Evolutionary conservation across 225 moss, liverwort and hornwort species (phyloP).

Genomic region (Pleurozium schreberi): DNA sequence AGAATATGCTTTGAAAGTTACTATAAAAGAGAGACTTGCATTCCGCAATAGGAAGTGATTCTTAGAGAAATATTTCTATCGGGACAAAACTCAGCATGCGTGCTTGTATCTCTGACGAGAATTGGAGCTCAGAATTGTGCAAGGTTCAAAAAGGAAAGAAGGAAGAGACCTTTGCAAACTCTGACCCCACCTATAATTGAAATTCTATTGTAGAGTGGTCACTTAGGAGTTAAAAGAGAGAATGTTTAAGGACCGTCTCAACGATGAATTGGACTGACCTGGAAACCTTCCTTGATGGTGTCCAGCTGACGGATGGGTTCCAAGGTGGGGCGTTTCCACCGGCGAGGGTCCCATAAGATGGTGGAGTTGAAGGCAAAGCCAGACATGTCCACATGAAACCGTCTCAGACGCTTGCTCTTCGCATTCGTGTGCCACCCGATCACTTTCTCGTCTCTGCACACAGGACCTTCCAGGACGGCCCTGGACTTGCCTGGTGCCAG

Average conservation of each 20-base stretch:
- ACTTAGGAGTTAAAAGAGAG: background rate
- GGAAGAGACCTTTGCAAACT: background rate
- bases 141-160: background rate
- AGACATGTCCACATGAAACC: slow-evolving; percentile 90
- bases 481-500: slow-evolving; percentile 69
- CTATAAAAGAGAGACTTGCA: background rate
- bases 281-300: slow-evolving; percentile 53
- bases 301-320: slow-evolving; percentile 84
- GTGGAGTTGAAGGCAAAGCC: slow-evolving; percentile 98
- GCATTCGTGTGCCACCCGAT: slow-evolving; percentile 87
- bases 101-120: background rate
- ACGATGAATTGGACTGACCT: slow-evolving; percentile 40
- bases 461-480: slow-evolving; percentile 78
- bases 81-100: background rate
- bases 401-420: slow-evolving; percentile 63
- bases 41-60: background rate
- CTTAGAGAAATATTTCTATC: background rate
- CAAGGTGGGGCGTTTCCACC: slow-evolving; percentile 55
- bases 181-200: background rate
- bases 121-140: background rate
- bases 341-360: slow-evolving; percentile 66
- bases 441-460: slow-evolving; percentile 64
- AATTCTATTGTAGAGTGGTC: background rate
- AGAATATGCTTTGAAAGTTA: background rate
- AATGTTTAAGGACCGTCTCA: background rate